A percentile compares a stretch with the other conserved stretches of the same genome.
Conservation (phyloP, 2,329 filamentous ascomycete genomes). For the Colletotrichum sp. region DNA sequence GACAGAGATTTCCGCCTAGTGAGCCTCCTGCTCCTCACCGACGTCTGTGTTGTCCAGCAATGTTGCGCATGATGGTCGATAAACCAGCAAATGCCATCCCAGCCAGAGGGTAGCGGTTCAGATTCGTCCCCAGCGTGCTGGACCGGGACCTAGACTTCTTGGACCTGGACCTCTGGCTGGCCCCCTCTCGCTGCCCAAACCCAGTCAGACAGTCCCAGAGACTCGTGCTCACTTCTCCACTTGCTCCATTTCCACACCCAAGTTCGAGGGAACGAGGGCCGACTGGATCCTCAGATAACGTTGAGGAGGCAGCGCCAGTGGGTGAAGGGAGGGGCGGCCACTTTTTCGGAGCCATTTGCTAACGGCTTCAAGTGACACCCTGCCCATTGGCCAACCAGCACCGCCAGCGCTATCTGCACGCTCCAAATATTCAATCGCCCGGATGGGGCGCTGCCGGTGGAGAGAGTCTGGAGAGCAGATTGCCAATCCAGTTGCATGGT, state of each 20-base stretch:
- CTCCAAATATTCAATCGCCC: slow-evolving; percentile 11
- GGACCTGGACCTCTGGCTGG: slow-evolving; percentile 2
- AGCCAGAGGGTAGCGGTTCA: not conserved
- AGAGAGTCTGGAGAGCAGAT: slow-evolving; percentile 8
- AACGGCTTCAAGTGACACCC: slow-evolving; percentile 18
- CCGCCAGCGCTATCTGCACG: slow-evolving; percentile 11
- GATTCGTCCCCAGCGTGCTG: not conserved
- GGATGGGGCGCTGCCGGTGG: not conserved
- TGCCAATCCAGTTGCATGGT: slow-evolving; percentile 1
- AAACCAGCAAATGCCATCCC: not conserved
- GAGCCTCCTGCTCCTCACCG: not conserved
- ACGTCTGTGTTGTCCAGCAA: not conserved
- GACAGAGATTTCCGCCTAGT: not conserved
- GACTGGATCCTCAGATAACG: slow-evolving; percentile 13
- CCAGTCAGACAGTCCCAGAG: not conserved
- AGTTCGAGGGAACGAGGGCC: slow-evolving; percentile 6
- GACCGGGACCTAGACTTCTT: not conserved
- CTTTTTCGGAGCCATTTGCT: slow-evolving; percentile 19
- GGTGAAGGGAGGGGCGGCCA: slow-evolving; percentile 1
- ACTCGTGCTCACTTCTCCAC: slow-evolving; percentile 13
- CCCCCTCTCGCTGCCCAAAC: not conserved
- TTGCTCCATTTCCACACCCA: not conserved
- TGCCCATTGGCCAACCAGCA: slow-evolving; percentile 18
- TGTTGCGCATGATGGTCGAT: not conserved
- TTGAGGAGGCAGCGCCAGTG: slow-evolving; percentile 9